Base-by-base conservation (phyloP, 2,329 filamentous ascomycete genomes). In the Ascochyta koolunga region DNA sequence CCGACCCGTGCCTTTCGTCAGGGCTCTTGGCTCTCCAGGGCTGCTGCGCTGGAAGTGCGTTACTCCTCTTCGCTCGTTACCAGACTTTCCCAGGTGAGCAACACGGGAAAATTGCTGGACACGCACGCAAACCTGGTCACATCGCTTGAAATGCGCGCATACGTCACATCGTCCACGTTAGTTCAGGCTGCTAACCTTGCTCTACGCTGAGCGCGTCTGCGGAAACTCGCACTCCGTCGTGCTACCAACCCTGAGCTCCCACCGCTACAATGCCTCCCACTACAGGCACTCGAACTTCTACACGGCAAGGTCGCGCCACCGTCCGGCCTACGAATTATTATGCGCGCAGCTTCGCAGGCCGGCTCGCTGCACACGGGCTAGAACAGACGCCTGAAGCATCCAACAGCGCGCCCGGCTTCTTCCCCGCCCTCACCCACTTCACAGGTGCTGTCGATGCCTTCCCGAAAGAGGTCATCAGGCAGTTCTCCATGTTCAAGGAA, bases 401-500 rank as follows among this genome's bases (percentile, higher is more conserved):
- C 51, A 73, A 63, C 59, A 67, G 63, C 50, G 68, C 75, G 36
- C 75, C 76, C 22, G 80, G 80, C 66, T 86, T 89, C 75, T 88
- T 85, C 65, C 86, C 87, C 54, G 86, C 85, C 21, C 82, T 89
- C 59, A 84, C 84, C 35, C 86, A 87, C 72, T 98, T 99, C 73
- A 90, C 93, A 59, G 93, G 98, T 75, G 88, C 92, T 59, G 91
- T 98, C 71, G 88, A 91, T 45, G 93, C 93, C 33, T 85, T 99
- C 22, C 95, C 95, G 4, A 93, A 93, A 74, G 95, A 99, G 78
- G 90, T 97, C 44, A 91, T 96, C 65, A 88, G 92, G 71, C 93
- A 99, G 76, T 96, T 96, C 67, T 97, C 93, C 29, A 84, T 98
- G 51, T 82, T 99, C 64, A 97, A 97, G 75, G 95, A 99, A 78